These are phyloP conservation scores for Phylloporus sp. DNA, from an alignment of 768 basidiomycete species.

Conservation along the genomic window DNA sequence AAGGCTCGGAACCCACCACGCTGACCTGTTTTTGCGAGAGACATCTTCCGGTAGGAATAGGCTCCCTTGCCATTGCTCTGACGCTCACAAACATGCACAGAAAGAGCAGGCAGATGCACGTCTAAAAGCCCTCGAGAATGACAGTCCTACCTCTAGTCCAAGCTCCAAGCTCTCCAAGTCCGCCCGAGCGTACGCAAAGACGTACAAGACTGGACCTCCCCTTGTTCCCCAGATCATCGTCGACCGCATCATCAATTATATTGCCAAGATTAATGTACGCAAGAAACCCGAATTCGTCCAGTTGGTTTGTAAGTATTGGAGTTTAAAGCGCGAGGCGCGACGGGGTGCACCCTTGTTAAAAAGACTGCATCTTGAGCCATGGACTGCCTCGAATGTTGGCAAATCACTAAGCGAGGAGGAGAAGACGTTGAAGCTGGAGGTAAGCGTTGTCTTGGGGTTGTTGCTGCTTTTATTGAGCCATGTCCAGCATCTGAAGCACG, in stretches of 20 bases:
- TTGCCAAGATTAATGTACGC: constrained; percentile 60
- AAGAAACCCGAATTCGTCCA: constrained; percentile 78
- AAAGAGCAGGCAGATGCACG: constrained; percentile 67
- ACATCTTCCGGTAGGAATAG: constrained; percentile 74
- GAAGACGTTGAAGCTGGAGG: constrained; percentile 77
- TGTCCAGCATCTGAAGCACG: constrained; percentile 49
- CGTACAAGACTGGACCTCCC: constrained; percentile 89
- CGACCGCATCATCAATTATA: constrained; percentile 74
- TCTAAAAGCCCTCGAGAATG: constrained; percentile 48
- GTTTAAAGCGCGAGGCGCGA: constrained; percentile 90
- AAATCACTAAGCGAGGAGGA: constrained; percentile 77
- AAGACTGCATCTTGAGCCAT: constrained; percentile 91
- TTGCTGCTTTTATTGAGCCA: not conserved
- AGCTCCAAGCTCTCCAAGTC: constrained; percentile 60
- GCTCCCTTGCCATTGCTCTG: not conserved
- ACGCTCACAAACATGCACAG: constrained; percentile 32
- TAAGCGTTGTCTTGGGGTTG: constrained; percentile 31
- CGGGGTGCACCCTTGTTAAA: constrained; percentile 93
- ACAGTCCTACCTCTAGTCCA: constrained; percentile 37
- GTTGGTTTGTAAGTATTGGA: constrained; percentile 90
- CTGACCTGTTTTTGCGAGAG: constrained; percentile 85
- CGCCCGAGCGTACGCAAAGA: constrained; percentile 87
- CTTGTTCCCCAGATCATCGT: constrained; percentile 84
- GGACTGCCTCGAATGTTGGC: constrained; percentile 75
- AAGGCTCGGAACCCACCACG: constrained; percentile 67